Conservation (phyloP, 1,284 basidiomycete species). For the Marasmius oreades region DNA sequence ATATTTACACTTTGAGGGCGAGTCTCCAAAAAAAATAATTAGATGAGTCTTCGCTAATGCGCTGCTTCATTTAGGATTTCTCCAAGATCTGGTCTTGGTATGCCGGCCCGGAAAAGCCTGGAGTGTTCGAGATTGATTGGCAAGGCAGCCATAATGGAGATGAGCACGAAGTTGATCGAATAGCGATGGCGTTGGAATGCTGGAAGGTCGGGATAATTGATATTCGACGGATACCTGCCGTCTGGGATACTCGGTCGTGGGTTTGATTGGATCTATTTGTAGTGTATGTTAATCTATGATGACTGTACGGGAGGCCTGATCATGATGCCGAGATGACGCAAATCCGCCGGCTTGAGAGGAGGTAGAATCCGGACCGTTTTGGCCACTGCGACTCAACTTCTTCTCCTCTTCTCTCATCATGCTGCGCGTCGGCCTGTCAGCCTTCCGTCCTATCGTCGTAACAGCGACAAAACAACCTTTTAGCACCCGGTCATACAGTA, state of each 20-base stretch:
- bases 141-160: slow-evolving; percentile 32
- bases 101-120: slow-evolving; percentile 44
- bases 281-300: neutral
- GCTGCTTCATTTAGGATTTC: slow-evolving; percentile 29
- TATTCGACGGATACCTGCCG: slow-evolving; percentile 38
- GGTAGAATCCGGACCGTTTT: neutral
- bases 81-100: slow-evolving; percentile 57
- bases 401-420: neutral
- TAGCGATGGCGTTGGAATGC: slow-evolving; percentile 57
- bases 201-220: slow-evolving; percentile 54
- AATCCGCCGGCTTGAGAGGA: neutral
- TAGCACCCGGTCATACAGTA: slow-evolving; percentile 8
- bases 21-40: slow-evolving; percentile 11
- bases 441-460: neutral
- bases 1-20: slow-evolving; percentile 52
- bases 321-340: neutral
- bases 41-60: neutral
- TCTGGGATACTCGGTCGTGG: slow-evolving; percentile 2
- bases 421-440: slow-evolving; percentile 4
- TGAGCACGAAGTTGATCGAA: slow-evolving; percentile 42
- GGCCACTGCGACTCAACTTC: neutral
- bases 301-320: neutral
- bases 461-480: neutral
- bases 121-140: slow-evolving; percentile 67
- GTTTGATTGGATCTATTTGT: neutral